These are phyloP conservation scores for Aspergillus novofumigatus DNA, from an alignment of 2,329 filamentous ascomycete species.

Conservation along the genomic window DNA sequence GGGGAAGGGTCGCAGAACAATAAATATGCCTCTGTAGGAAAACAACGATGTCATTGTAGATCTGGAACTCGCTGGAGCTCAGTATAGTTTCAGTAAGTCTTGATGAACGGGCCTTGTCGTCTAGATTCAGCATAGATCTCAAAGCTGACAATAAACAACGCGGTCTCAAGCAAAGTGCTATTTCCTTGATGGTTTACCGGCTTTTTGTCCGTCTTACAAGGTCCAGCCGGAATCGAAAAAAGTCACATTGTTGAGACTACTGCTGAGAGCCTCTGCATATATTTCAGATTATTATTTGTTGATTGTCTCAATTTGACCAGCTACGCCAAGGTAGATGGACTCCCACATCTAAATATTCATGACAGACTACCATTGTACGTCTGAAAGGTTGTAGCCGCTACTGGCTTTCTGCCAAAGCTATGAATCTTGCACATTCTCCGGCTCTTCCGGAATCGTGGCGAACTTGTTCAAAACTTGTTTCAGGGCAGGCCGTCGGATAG, in stretches of 20 bases:
- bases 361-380: not conserved
- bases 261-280: not conserved
- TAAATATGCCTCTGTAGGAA: not conserved
- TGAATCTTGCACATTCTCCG: constrained; percentile 2
- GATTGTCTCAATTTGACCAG: not conserved
- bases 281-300: not conserved
- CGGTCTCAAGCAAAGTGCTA: not conserved
- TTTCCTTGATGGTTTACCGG: not conserved
- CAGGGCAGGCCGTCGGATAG: constrained; percentile 74
- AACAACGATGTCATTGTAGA: not conserved
- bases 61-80: no score
- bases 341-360: not conserved
- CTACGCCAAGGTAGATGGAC: not conserved
- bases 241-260: no score
- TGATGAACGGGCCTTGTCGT: no score
- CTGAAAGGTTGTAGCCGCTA: not conserved
- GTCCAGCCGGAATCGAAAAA: not conserved
- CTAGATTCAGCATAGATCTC: not conserved
- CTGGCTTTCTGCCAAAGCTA: not conserved
- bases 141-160: not conserved
- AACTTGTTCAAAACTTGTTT: constrained; percentile 80
- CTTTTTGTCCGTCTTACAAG: not conserved
- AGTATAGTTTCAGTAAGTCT: not conserved
- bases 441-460: constrained; percentile 72
- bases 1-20: not conserved